A percentile compares a stretch with the other conserved stretches of the same genome.
These are phyloP conservation scores for Triticum aestivum DNA, from an alignment of 176 grass and related monocot species.

Conservation along the genomic window DNA sequence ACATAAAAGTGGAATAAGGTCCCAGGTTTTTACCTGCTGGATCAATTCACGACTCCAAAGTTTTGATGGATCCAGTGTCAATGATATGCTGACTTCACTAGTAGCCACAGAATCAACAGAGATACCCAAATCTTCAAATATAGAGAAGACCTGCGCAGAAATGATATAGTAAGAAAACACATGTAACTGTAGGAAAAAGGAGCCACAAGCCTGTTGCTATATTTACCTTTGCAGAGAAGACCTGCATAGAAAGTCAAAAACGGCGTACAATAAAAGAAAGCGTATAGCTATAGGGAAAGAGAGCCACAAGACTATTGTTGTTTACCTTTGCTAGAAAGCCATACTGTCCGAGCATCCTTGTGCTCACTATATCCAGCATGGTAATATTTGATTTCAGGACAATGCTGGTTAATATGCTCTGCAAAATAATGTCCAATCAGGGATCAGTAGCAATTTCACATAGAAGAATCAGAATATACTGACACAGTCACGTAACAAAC, in stretches of 20 bases:
- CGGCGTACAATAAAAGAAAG: not conserved
- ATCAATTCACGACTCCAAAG: constrained; percentile 89
- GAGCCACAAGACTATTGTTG: not conserved
- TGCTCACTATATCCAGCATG: constrained; percentile 97
- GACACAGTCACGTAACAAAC: constrained; percentile 34
- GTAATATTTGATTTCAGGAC: constrained; percentile 98
- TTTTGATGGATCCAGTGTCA: constrained; percentile 87
- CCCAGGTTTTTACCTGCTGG: constrained; percentile 61
- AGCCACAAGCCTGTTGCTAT: not conserved
- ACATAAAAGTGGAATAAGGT: not conserved
- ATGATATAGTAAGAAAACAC: constrained; percentile 1
- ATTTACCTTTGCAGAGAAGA: constrained; percentile 49
- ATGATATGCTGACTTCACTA: constrained; percentile 96
- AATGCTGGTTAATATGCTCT: constrained; percentile 92
- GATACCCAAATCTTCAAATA: constrained; percentile 97
- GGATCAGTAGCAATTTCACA: constrained; percentile 7
- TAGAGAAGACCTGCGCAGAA: constrained; percentile 78
- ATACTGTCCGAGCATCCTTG: constrained; percentile 90
- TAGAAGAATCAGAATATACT: constrained; percentile 10
- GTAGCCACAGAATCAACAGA: constrained; percentile 96
- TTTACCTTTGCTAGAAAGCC: constrained; percentile 93
- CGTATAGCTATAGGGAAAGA: not conserved
- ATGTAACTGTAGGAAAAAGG: not conserved
- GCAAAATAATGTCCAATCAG: constrained; percentile 30
- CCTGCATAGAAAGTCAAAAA: constrained; percentile 37